Base-by-base conservation (phyloP, 106 monocot species). In the Xerophyta viscosa region DNA sequence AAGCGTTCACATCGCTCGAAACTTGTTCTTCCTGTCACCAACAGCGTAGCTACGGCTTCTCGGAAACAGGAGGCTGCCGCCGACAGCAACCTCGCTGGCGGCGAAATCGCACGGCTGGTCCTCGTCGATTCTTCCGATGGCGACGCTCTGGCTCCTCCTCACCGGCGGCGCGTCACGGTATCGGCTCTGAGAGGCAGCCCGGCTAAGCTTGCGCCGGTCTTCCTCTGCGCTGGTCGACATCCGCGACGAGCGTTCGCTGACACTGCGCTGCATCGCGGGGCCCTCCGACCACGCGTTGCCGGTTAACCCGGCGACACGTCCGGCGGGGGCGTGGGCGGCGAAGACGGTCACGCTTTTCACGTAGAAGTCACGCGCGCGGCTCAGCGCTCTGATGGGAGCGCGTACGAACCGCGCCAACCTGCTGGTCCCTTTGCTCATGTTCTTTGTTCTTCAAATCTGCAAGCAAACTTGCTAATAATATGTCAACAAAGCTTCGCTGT, bases 341-440 rank as follows among this genome's bases (percentile, higher is more conserved):
- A 30, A 54, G 33, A 0, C 4, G 54, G 3, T 54, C 29, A 54
- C 20, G 21, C 19, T 36, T 18, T 12, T 33, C 19, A 54, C 33
- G 54, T 54, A 54, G 20, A 31, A 36, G 33, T 54, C 54, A 12
- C 54, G 31, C 6, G 54, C 54, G 1, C 54, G 54, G 54, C 19
- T 1, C 8, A 54, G 33, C 9, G 33, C 54, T 36, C 33, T n/a
- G 7, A 54, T 33, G 4, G 33, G 30, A 29, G 20, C 2, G 18
- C 54, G 50, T 2, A 50, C 36, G 54, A 17, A 19, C 20, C 19
- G n/a, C 0, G 30, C 21, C 19, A 21, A n/a, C 22, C 54, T 54
- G 11, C 33, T 36, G 33, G n/a, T 27, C 4, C 29, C 29, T 19
- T 19, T 36, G 33, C 31, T 36, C 31, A n/a, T 54, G 31, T 31